Conservation (phyloP, 306 rosid species). For the Sindora glabra region DNA sequence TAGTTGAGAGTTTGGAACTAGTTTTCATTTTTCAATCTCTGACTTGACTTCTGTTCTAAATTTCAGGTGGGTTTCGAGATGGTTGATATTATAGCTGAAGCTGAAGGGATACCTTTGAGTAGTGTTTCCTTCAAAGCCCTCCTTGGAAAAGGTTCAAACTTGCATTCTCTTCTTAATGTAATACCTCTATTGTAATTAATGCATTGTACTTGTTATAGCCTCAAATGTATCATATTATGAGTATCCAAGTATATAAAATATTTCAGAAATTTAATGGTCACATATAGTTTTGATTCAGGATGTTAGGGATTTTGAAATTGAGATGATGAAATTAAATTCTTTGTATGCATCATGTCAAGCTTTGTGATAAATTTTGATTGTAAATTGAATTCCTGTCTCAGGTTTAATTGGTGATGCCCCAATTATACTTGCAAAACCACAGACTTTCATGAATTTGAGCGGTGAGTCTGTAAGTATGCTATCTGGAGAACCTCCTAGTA, state of each 20-base stretch:
- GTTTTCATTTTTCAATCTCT: neutral
- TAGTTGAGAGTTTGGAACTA: neutral
- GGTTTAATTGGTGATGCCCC: conserved; percentile 78
- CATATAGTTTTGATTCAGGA: too few relatives aligned
- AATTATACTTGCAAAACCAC: conserved; percentile 82
- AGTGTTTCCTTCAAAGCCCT: conserved; percentile 76
- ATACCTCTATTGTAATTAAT: too few relatives aligned
- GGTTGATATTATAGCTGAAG: conserved; percentile 86
- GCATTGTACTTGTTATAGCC: too few relatives aligned
- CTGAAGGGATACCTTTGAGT: conserved; percentile 71
- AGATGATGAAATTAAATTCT: too few relatives aligned
- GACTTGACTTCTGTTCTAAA: neutral
- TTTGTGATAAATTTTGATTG: neutral
- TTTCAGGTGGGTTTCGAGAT: conserved; percentile 90
- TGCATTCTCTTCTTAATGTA: neutral
- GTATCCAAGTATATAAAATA: too few relatives aligned
- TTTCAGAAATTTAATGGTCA: too few relatives aligned
- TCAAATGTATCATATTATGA: too few relatives aligned
- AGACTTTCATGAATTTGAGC: conserved; percentile 85
- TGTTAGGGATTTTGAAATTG: too few relatives aligned
- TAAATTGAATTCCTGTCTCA: conserved; percentile 25
- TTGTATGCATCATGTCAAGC: too few relatives aligned
- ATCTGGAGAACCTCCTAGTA: conserved; percentile 15
- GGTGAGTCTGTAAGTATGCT: conserved; percentile 94
- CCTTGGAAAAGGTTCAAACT: conserved; percentile 74